Evolutionary conservation across 2,329 filamentous ascomycete species (phyloP), one percentile per base, ranked within the genome.

Genomic region (Pseudocercospora vitis): DNA sequence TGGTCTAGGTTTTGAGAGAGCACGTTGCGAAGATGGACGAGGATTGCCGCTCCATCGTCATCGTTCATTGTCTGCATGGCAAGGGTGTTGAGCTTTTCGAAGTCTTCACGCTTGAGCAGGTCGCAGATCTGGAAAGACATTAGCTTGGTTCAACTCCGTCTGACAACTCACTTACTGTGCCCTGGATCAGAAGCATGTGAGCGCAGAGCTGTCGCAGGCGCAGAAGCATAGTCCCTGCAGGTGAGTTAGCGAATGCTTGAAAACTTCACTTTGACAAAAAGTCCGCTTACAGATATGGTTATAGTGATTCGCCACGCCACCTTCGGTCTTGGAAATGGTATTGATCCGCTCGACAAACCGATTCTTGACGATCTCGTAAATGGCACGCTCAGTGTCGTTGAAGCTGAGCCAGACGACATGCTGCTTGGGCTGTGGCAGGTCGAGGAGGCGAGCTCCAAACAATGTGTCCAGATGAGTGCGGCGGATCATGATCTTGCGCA

Each of bases 381-480:
- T 73, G 2, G 71, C 69, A 1, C 73, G 69, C 63, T 85, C 81
- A 1, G 81, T 71, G 0, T 70, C 55, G 11, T 78, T 81, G 65
- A 84, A 82, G 0, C 78, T 61, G 0, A 81, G 68, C 56, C 63
- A 66, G 3, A 74, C 60, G 0, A 74, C 74, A 1, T 62, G 64
- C 48, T 79, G 71, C 6, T 68, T 68, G 0, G 82, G 76, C 11
- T 68, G 66, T 0, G 82, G 82, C 0, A 85, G 70, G 7, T 75
- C 77, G 12, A 85, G 64, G 1, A 86, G 77, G 0, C 80, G 78
- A 0, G 74, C 69, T 1, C 75, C 73, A 55, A 85, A 80, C 12
- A 85, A 70, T 0, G 66, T 74, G 50, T 81, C 79, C 1, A 68
- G 66, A 64, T 84, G 80, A 0, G 81, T 83, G 4, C 81, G 73